Conservation (phyloP, 2,329 filamentous ascomycete genomes). For the Microdochium bolleyi region DNA sequence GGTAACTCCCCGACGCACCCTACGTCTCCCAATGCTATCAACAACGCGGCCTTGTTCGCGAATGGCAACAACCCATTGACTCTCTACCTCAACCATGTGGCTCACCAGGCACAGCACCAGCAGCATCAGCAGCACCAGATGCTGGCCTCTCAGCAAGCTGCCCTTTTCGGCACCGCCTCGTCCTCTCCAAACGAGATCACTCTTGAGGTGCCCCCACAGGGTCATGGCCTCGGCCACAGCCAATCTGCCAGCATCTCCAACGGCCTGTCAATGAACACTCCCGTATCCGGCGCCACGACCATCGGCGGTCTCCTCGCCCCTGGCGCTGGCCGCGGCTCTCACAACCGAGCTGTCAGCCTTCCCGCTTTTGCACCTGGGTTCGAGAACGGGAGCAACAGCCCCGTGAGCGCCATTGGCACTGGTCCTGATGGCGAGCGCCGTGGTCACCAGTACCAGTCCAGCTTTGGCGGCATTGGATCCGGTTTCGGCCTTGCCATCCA, state of each 20-base stretch:
- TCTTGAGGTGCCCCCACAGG: slow-evolving; percentile 53
- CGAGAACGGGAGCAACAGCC: slow-evolving; percentile 49
- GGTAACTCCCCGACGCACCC: slow-evolving; percentile 47
- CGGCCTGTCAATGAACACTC: slow-evolving; percentile 46
- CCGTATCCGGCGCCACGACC: slow-evolving; percentile 53
- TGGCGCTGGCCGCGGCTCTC: slow-evolving; percentile 50
- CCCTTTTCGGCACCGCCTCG: slow-evolving; percentile 68
- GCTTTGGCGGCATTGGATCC: slow-evolving; percentile 50
- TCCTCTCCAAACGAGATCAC: slow-evolving; percentile 48
- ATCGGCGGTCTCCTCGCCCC: slow-evolving; percentile 73
- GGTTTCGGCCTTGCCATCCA: slow-evolving; percentile 57
- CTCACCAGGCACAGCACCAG: slow-evolving; percentile 63
- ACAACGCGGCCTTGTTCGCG: slow-evolving; percentile 63
- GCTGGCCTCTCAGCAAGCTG: slow-evolving; percentile 68
- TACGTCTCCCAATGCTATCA: slow-evolving; percentile 46
- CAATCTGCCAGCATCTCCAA: slow-evolving; percentile 60
- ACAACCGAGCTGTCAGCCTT: slow-evolving; percentile 81
- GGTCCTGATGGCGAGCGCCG: slow-evolving; percentile 46
- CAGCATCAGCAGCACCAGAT: slow-evolving; percentile 68
- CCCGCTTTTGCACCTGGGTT: slow-evolving; percentile 62
- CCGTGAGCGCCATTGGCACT: slow-evolving; percentile 36
- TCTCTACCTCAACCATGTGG: slow-evolving; percentile 83
- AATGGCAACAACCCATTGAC: slow-evolving; percentile 82
- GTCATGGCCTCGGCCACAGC: slow-evolving; percentile 53
- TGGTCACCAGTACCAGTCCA: slow-evolving; percentile 59